These are phyloP conservation scores for Cercospora sp. DNA, from an alignment of 2,329 filamentous ascomycete species.

Conservation along the genomic window DNA sequence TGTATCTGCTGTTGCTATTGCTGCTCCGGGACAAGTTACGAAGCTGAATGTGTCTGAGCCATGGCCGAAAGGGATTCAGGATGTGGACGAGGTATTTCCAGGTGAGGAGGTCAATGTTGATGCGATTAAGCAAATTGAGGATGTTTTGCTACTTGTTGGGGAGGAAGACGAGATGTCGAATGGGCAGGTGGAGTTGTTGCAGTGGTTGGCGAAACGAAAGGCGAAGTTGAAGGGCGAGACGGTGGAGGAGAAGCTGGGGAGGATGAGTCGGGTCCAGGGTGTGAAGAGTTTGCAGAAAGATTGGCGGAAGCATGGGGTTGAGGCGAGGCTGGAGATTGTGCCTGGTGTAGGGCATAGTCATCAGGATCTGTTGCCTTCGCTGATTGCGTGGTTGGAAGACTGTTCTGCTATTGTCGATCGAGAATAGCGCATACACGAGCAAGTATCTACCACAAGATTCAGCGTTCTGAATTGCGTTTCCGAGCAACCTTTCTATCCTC, in stretches of 20 bases:
- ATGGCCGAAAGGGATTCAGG: conserved; percentile 16
- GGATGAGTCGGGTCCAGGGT: conserved; percentile 9
- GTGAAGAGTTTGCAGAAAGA: conserved; percentile 14
- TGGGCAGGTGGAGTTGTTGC: conserved; percentile 12
- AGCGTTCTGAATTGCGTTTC: background rate
- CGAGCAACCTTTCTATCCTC: background rate
- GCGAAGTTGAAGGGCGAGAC: conserved; percentile 3
- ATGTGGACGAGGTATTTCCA: conserved; percentile 4
- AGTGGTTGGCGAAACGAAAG: conserved; percentile 8
- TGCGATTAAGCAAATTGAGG: conserved; percentile 2
- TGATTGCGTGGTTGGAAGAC: background rate
- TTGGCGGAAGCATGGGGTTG: conserved; percentile 17
- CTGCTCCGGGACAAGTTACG: conserved; percentile 17
- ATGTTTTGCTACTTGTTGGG: conserved; percentile 15
- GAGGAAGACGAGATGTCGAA: conserved; percentile 8
- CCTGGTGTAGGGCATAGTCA: conserved; percentile 16
- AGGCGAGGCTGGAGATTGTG: conserved; percentile 17
- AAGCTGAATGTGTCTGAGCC: conserved; percentile 6
- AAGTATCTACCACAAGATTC: background rate
- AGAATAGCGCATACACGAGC: background rate
- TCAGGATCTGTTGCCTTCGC: background rate
- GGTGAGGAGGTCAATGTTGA: conserved; percentile 13
- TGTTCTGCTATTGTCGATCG: background rate
- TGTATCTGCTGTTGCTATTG: conserved; percentile 15
- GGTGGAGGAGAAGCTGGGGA: background rate